phyloP scores from a whole-genome alignment of 192 early-diverging fungal species.

The Geranomyces michiganensis region DNA sequence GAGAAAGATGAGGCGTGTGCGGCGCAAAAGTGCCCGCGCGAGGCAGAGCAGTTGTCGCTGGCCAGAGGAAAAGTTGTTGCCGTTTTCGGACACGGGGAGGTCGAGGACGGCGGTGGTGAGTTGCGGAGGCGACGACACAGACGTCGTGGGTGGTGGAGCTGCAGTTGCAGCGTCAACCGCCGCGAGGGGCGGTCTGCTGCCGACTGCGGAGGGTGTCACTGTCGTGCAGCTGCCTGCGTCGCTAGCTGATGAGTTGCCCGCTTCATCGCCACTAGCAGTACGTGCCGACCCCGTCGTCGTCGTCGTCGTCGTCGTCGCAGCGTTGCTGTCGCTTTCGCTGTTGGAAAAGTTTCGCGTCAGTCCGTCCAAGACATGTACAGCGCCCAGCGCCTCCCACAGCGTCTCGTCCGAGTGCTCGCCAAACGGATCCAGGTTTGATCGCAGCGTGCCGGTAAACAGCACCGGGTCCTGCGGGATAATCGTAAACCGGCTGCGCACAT shows the following conservation, averaged over 20 bases:
- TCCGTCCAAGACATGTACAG: constrained; percentile 59
- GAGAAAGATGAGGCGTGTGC: constrained; percentile 70
- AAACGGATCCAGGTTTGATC: constrained; percentile 83
- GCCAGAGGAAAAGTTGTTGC: not conserved
- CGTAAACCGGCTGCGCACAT: constrained; percentile 57
- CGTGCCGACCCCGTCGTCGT: not conserved
- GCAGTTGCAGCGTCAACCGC: constrained; percentile 32
- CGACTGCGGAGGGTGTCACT: constrained; percentile 43
- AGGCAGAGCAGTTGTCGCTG: constrained; percentile 6
- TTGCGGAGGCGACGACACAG: not conserved
- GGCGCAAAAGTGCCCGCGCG: constrained; percentile 51
- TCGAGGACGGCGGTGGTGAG: constrained; percentile 6
- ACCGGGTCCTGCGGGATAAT: constrained; percentile 66
- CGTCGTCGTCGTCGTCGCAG: not conserved
- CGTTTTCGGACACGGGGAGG: not conserved
- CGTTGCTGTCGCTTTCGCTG: not conserved
- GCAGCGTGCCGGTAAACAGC: constrained; percentile 67
- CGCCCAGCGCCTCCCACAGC: constrained; percentile 76
- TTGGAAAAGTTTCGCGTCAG: constrained; percentile 17
- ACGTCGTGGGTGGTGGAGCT: constrained; percentile 41
- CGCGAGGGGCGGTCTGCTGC: constrained; percentile 21
- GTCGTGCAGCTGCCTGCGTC: constrained; percentile 59
- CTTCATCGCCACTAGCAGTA: not conserved
- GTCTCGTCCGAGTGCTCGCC: constrained; percentile 63
- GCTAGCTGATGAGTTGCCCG: not conserved